Conservation (phyloP, 2,329 filamentous ascomycete species). For the Penicillium sp. region DNA sequence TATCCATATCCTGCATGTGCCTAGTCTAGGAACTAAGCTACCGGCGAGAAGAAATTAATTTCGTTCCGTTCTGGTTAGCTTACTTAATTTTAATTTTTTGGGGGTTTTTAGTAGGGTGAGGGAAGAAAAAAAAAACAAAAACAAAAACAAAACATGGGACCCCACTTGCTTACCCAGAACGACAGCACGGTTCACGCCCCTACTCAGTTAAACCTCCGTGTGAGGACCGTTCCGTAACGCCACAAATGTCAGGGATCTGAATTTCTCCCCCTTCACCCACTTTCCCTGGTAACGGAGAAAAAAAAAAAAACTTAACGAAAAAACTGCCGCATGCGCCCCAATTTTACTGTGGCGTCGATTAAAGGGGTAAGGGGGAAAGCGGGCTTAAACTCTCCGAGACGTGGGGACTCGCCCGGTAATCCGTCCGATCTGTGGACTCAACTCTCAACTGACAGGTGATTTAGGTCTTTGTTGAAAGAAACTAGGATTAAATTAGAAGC, state of each 20-base stretch:
- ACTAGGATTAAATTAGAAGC: not conserved
- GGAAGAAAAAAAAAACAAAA: not conserved
- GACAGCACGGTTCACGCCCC: slow-evolving; percentile 21
- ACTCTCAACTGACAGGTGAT: slow-evolving; percentile 23
- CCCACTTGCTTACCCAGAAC: slow-evolving; percentile 1
- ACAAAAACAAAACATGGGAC: not conserved
- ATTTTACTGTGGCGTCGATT: slow-evolving; percentile 11
- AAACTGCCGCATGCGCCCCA: slow-evolving; percentile 10
- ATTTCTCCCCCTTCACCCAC: not conserved
- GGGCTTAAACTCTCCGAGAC: slow-evolving; percentile 19
- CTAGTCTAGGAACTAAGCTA: not conserved
- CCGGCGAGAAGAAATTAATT: not conserved
- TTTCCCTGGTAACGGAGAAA: not conserved
- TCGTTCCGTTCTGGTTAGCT: not conserved
- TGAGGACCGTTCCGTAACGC: slow-evolving; percentile 17
- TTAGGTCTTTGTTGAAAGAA: not conserved
- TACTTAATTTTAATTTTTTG: not conserved
- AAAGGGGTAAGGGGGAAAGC: slow-evolving; percentile 10
- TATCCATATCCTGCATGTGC: not conserved
- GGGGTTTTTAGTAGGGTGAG: too few species aligned
- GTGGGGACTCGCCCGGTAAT: slow-evolving; percentile 26
- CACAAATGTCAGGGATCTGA: slow-evolving; percentile 14
- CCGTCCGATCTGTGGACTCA: slow-evolving; percentile 28
- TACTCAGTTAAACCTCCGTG: slow-evolving; percentile 23
- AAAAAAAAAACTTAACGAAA: not conserved